Base-by-base conservation (phyloP, 202 grass and related monocot genomes). In the Musa balbisiana region DNA sequence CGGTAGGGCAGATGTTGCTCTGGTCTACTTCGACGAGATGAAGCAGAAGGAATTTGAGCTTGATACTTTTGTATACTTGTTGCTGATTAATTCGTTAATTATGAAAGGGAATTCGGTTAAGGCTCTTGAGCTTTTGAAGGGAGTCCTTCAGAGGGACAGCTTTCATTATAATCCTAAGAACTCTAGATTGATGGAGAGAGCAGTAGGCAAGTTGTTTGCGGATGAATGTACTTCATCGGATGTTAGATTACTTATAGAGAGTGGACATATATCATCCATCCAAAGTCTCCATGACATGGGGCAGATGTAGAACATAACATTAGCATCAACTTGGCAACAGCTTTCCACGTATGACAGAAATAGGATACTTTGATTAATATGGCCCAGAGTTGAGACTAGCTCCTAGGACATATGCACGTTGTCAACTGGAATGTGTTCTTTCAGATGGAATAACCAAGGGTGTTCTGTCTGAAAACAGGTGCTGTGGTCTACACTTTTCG, bases 21-120 rank as follows among this genome's bases (percentile, higher is more conserved):
- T 93, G 53, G 52, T 60, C 33, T 93, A 89, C 79, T 89, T 87
- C 78, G 74, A 87, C 49, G 84, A 97, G 78, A 97, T 97, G 90
- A 79, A 67, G 29, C 49, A 62, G 11, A 73, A 89, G 83, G 80
- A 79, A 53, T 89, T 87, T 84, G 67, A 84, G 69, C 86, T 97
- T 33, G 90, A 97, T 87, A 21, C 73, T 8, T 93, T 76, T 83
- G 89, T 88, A 49, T 69, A 71, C 33, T 86, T 97, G 75, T 64
- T 93, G 87, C 82, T 97, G 62, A 85, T 87, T 80, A 87, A 71
- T 69, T 76, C 27, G 71, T 81, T 97, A 81, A 86, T 91, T 89
- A 84, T 79, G 79, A 79, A 91, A 81, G 82, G 86, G 52, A 51
- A 87, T 71, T 25, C 76, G 52, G 80, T 66, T 29, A 81, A 87